Conservation (phyloP, 345 rosid genomes). For the Erysimum cheiranthoides region DNA sequence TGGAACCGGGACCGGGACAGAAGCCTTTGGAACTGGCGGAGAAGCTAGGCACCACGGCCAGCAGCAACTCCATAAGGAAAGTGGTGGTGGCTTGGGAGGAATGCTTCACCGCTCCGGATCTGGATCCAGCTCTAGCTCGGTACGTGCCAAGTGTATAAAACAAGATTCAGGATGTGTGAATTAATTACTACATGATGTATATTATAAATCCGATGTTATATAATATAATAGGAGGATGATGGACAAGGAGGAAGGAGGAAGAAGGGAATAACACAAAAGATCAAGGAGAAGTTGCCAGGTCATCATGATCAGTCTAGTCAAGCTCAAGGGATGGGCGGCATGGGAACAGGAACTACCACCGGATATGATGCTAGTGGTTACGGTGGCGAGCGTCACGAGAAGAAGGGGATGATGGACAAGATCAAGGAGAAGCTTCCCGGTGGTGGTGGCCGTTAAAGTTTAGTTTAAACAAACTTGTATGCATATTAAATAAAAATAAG, state of each 20-base stretch:
- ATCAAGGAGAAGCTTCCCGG: constrained; percentile 77
- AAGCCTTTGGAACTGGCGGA: constrained; percentile 42
- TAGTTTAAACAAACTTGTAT: not conserved
- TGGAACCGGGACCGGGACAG: constrained; percentile 28
- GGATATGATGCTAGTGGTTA: constrained; percentile 38
- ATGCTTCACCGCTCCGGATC: constrained; percentile 62
- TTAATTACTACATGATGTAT: not conserved
- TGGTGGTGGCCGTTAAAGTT: constrained; percentile 41
- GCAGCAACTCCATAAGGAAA: constrained; percentile 37
- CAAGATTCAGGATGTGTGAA: not conserved
- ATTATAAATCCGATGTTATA: not conserved
- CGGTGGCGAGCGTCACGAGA: constrained; percentile 50
- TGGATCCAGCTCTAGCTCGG: constrained; percentile 64
- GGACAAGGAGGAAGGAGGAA: constrained; percentile 74
- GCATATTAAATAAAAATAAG: constrained; percentile 22
- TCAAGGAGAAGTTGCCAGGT: constrained; percentile 66
- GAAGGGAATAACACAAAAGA: constrained; percentile 61
- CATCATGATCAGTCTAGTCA: constrained; percentile 48
- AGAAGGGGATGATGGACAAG: constrained; percentile 70
- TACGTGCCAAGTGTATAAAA: constrained; percentile 7
- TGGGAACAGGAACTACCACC: constrained; percentile 43
- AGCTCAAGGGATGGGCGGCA: constrained; percentile 37
- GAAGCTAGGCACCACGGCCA: constrained; percentile 41
- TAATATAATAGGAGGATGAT: constrained; percentile 62
- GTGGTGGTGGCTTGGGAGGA: constrained; percentile 43